Evolutionary conservation across 148 eudicot species (phyloP), one percentile per base, ranked within the genome.

Genomic region (Rhododendron simsii): DNA sequence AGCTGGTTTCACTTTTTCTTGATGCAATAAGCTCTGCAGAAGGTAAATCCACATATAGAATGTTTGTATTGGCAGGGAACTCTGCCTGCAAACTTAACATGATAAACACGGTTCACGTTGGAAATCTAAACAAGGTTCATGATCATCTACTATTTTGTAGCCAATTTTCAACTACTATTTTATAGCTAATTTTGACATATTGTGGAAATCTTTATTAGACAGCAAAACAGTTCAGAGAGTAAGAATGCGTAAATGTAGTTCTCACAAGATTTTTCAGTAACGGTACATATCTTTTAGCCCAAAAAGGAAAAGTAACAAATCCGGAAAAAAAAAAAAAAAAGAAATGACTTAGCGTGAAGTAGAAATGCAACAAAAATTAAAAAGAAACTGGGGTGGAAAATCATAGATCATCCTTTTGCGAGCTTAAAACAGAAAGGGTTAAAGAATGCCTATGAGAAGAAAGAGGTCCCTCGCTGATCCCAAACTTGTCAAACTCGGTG

Each of bases 21-120:
- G 98, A 93, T 81, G 89, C 99, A 87, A 95, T 89, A 88, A 91
- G 92, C 94, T 95, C 99, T 37, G 91, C 96, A 63, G 98, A 91
- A 86, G 84, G 94, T 80, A 97, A 92, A 93, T 95, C 98, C 87
- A 97, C 94, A 88, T 94, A 97, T 57, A 97, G 90, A 83, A 97
- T 97, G 88, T 97, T 95, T 87, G 99, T 95, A 87, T 97, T 97
- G 88, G 99, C 96, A 86, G 99, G 99, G 87, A 95, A 95, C 88
- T 92, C 91, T 47, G 89, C 91, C 93, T 92, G 98, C 92, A 92
- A 90, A 90, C 99, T 97, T 88, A 44, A 91, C 86, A 86, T 13
- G 74, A 80, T 30, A 89, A 88, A 81, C 61, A 85, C 87, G 84
- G 80, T 88, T 86, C 80, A 90, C 57, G 45, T 82, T 84, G 78